These are phyloP conservation scores for Collybiopsis confluens DNA, from an alignment of 768 basidiomycete genomes.

Conservation along the genomic window DNA sequence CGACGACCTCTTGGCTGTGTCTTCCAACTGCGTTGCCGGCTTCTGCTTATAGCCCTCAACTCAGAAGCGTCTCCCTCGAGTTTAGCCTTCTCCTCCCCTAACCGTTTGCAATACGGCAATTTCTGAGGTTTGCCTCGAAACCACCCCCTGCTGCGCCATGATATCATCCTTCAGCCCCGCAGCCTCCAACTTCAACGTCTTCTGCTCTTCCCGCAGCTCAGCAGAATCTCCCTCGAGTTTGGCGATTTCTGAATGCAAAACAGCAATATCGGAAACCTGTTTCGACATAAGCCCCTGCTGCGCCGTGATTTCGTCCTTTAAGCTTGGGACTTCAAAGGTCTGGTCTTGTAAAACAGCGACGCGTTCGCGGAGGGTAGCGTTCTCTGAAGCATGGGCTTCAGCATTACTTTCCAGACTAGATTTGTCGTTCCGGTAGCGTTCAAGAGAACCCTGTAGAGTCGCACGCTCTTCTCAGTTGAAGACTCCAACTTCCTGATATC, in stretches of 20 bases:
- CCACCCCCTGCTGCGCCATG: too few species aligned
- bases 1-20: too few species aligned
- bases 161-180: too few species aligned
- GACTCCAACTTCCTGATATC: slow-evolving; percentile 14
- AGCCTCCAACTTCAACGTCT: too few species aligned
- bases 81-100: too few species aligned
- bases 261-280: slow-evolving; percentile 16
- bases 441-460: not conserved
- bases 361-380: not conserved
- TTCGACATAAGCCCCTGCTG: slow-evolving; percentile 15
- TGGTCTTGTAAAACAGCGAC: slow-evolving; percentile 2
- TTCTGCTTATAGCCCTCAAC: too few species aligned
- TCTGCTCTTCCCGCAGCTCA: too few species aligned
- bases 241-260: not conserved
- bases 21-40: too few species aligned
- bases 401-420: not conserved
- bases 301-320: not conserved
- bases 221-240: not conserved
- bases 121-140: too few species aligned
- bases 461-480: slow-evolving; percentile 10
- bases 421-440: not conserved
- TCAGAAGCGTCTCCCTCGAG: too few species aligned
- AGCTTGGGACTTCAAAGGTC: not conserved
- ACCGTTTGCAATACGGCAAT: too few species aligned
- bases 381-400: not conserved